Evolutionary conservation across 805 yeast genomes (phyloP), one percentile per base, ranked within the genome.

Genomic region (Metschnikowia reukaufii): DNA sequence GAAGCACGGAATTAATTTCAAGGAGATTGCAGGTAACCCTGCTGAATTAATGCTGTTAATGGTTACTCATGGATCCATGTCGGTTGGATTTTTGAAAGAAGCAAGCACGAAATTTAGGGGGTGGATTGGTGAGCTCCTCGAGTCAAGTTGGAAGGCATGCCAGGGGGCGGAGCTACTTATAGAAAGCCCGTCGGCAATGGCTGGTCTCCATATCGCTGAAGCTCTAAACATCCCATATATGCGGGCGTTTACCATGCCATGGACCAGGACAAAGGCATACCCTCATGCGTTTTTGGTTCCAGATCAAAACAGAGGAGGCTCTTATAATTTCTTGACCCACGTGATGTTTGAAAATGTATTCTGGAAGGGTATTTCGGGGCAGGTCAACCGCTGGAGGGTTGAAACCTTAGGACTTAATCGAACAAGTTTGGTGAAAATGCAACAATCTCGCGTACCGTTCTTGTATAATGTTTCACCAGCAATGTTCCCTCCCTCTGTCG

Each of bases 201-300:
- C 86, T 13, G 98, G 98, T 8, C 79, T 91, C 39, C 98, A 92
- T 59, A 87, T 92, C 47, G 97, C 98, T 3, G 98, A 92, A 63
- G 96, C 95, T 0, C 66, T 92, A 48, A 80, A 82, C 17, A 86
- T 92, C 47, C 96, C 98, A 0, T 92, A 92, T 62, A 86, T 88
- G 71, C 75, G 97, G 58, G 97, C 97, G 0, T 92, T 92, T 62
- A 92, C 98, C 0, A 92, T 92, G 98, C 98, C 98, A 0, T 92
- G 98, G 98, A 88, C 97, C 0, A 70, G 96, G 50, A 91, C 98
- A 0, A 76, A 96, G 55, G 96, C 97, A 0, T 92, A 92, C 62
- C 97, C 97, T 1, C 97, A 92, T 72, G 97, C 98, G 0, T 90
- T 92, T 54, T 82, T 91, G 62, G 96, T 88, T 6, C 97, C 98